These are phyloP conservation scores for Ascobolus immersus DNA, from an alignment of 495 filamentous ascomycete genomes.

Conservation along the genomic window DNA sequence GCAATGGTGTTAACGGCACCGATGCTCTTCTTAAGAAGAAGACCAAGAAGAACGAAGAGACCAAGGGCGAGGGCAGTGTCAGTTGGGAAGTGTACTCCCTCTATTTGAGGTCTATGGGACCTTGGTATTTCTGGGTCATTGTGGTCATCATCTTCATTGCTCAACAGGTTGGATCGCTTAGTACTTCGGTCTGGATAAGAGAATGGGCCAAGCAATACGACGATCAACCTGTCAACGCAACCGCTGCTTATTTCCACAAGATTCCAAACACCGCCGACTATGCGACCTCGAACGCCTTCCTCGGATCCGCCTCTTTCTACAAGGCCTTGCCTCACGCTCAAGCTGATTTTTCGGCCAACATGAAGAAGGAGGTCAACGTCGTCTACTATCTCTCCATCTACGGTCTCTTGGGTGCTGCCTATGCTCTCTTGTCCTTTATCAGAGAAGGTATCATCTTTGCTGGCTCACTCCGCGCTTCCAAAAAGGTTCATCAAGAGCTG, in stretches of 20 bases:
- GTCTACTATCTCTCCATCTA: slow-evolving; percentile 66
- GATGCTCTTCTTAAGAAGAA: slow-evolving; percentile 19
- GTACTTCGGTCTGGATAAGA: slow-evolving; percentile 79
- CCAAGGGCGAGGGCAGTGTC: slow-evolving; percentile 59
- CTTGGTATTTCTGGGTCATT: slow-evolving; percentile 77
- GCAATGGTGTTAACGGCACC: slow-evolving; percentile 3
- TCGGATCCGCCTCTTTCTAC: slow-evolving; percentile 18
- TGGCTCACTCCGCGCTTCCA: slow-evolving; percentile 72
- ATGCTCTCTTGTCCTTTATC: slow-evolving; percentile 45
- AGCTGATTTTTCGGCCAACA: background rate
- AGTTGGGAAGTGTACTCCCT: slow-evolving; percentile 61
- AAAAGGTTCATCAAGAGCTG: slow-evolving; percentile 54
- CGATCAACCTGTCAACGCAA: slow-evolving; percentile 8
- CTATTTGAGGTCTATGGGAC: slow-evolving; percentile 72
- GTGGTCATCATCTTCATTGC: slow-evolving; percentile 46
- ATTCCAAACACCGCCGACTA: slow-evolving; percentile 1
- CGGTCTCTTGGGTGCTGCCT: slow-evolving; percentile 47
- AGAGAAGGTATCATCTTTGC: slow-evolving; percentile 76
- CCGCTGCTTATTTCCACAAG: background rate
- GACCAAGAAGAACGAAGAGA: slow-evolving; percentile 33
- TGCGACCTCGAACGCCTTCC: slow-evolving; percentile 18
- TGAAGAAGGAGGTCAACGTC: slow-evolving; percentile 35
- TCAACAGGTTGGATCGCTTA: slow-evolving; percentile 62
- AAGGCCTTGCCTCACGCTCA: slow-evolving; percentile 5
- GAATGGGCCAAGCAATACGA: slow-evolving; percentile 34